Conservation (phyloP, 352 stramenopile genomes). For the Phytophthora kernoviae region DNA sequence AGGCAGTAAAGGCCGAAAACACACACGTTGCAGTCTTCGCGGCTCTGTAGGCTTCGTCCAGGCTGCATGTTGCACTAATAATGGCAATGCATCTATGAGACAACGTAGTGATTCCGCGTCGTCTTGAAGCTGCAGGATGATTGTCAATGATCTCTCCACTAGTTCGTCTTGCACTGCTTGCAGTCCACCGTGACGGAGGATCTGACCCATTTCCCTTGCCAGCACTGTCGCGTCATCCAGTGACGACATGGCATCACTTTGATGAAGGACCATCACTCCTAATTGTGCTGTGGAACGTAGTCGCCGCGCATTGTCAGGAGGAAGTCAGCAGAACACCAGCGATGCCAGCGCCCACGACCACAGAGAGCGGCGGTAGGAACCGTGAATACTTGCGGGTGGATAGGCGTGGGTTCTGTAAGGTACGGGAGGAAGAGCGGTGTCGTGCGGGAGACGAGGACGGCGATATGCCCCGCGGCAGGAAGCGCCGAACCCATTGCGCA, state of each 20-base stretch:
- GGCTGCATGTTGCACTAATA: conserved; percentile 47
- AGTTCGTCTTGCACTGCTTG: conserved; percentile 28
- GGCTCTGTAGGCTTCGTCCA: conserved; percentile 36
- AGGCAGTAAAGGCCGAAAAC: neutral
- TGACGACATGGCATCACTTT: conserved; percentile 22
- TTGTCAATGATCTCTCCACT: conserved; percentile 20
- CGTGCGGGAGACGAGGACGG: conserved; percentile 2
- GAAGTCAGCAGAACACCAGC: conserved; percentile 20
- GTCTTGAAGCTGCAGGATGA: conserved; percentile 21
- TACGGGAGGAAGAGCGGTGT: neutral
- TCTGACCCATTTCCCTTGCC: conserved; percentile 10
- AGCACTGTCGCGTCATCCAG: conserved; percentile 7
- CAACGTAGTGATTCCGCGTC: conserved; percentile 32
- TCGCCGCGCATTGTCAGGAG: conserved; percentile 7
- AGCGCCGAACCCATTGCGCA: conserved; percentile 13
- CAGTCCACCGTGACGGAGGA: conserved; percentile 19
- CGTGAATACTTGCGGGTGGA: conserved; percentile 16
- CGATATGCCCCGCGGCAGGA: conserved; percentile 10
- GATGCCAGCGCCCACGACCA: conserved; percentile 16
- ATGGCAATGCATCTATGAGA: conserved; percentile 29
- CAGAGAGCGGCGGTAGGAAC: conserved; percentile 19
- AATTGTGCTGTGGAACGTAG: conserved; percentile 37
- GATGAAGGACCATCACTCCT: conserved; percentile 27
- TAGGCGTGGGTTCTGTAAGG: neutral
- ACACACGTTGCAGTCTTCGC: conserved; percentile 41